A percentile compares a stretch with the other conserved stretches of the same genome.
Evolutionary conservation across 768 basidiomycete species (phyloP).

Genomic region (Termitomyces sp.): DNA sequence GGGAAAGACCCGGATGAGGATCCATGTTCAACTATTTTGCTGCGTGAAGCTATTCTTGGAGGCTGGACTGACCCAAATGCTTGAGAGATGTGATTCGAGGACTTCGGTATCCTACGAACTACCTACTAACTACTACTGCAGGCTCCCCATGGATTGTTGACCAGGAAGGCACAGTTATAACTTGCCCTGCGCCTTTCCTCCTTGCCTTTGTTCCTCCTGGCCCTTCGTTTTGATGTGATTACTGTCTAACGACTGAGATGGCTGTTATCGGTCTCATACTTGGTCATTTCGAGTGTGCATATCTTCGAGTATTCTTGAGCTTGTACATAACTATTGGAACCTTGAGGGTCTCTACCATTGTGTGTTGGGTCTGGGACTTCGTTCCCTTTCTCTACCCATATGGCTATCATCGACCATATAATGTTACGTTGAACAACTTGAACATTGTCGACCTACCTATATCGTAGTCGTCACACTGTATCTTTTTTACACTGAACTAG

Average conservation of each 20-base stretch:
- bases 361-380: not conserved
- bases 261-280: no score
- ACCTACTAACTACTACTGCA: not conserved
- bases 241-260: not conserved
- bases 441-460: no score
- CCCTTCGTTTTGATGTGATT: not conserved
- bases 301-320: not conserved
- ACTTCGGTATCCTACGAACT: not conserved
- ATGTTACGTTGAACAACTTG: not conserved
- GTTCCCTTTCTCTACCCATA: not conserved
- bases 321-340: not conserved
- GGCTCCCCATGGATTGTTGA: no score
- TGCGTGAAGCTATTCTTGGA: constrained; percentile 29
- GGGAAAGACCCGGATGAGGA: constrained; percentile 26
- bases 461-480: not conserved
- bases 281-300: not conserved
- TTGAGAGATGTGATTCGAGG: not conserved
- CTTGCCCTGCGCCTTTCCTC: not conserved
- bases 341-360: not conserved
- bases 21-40: constrained; percentile 21
- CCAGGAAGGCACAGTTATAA: not conserved
- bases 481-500: not conserved
- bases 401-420: not conserved
- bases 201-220: not conserved
- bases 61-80: constrained; percentile 25